phyloP scores from a whole-genome alignment of 2,329 filamentous ascomycete genomes.

The Cladorrhinum sp. region DNA sequence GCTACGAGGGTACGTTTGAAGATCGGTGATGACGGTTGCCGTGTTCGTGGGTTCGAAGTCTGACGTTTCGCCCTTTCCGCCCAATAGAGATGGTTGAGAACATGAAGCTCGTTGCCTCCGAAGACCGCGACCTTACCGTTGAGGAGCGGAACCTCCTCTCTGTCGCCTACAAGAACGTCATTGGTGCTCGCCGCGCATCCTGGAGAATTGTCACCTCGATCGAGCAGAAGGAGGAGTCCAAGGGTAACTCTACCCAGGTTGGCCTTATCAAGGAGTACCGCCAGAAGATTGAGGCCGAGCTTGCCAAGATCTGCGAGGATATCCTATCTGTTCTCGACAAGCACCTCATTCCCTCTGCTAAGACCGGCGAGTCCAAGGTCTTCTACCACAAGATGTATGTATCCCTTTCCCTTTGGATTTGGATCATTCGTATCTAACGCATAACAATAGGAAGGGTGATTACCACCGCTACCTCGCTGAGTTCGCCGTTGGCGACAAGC shows the following conservation, averaged over 20 bases:
- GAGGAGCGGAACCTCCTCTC: conserved; percentile 97
- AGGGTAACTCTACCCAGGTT: conserved; percentile 95
- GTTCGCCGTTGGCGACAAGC: conserved; percentile 90
- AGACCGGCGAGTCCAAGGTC: conserved; percentile 97
- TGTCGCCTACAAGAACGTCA: conserved; percentile 99
- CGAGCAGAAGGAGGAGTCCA: conserved; percentile 99
- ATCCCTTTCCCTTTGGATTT: conserved; percentile 10
- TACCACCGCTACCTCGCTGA: conserved; percentile 95
- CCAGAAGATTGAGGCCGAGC: conserved; percentile 95
- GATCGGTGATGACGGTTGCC: not conserved
- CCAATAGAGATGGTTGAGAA: conserved; percentile 95
- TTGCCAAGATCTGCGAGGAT: conserved; percentile 98
- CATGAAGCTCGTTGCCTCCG: conserved; percentile 97
- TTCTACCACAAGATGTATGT: conserved; percentile 99
- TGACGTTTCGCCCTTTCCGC: conserved; percentile 15
- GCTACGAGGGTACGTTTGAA: conserved; percentile 83
- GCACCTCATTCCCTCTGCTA: conserved; percentile 89
- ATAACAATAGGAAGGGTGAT: conserved; percentile 76
- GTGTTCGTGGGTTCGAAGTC: conserved; percentile 8
- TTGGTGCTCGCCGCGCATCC: conserved; percentile 91
- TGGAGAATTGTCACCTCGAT: conserved; percentile 99
- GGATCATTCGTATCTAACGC: conserved; percentile 16
- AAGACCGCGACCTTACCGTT: conserved; percentile 77
- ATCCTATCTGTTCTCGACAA: conserved; percentile 93
- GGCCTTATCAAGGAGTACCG: conserved; percentile 93